Base-by-base conservation (phyloP, 805 yeast genomes). In the Myxozyma geophila region DNA sequence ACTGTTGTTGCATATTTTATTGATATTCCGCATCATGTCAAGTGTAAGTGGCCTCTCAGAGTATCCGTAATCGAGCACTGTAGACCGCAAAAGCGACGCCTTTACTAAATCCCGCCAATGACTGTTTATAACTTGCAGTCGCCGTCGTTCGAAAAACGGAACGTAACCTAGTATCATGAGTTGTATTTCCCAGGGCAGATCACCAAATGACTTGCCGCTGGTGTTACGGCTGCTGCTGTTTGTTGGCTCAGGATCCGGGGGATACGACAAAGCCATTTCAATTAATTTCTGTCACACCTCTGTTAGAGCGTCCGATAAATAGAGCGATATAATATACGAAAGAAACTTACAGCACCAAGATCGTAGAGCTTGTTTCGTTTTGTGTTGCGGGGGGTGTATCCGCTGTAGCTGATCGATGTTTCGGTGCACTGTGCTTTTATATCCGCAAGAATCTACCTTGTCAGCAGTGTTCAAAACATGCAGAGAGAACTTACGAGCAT, bases 221-320 rank as follows among this genome's bases (percentile, higher is more conserved):
- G 19, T 8, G 46, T 41, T n/a, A n/a, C n/a, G n/a, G 10, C 12
- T 39, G 7, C 7, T 39, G 41, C 41, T 39, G 3, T 12, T 39
- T 39, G 41, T 19, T 19, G 48, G 10, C 8, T 13, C 28, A n/a
- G 46, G 13, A 41, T 53, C 56, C 19, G 56, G 56, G 7, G 56
- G 48, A 40, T 53, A 53, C 7, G 56, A 53, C 36, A 53, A 28
- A 17, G 56, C 56, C 56, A 53, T 53, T n/a, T 53, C 56, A 15
- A 41, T 40, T 9, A 53, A 12, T 15, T 53, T 53, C 48, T 53
- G 39, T 23, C 7, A 36, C n/a, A 15, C 23, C 17, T 8, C 13
- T 15, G 7, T 49, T 35, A 49, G 53, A n/a, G 4, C 28, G 15
- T 33, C 15, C 7, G 15, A 33, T 49, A 49, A 5, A 7, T 33